These are phyloP conservation scores for Fistulinella prunicolor DNA, from an alignment of 768 basidiomycete genomes.

Conservation along the genomic window DNA sequence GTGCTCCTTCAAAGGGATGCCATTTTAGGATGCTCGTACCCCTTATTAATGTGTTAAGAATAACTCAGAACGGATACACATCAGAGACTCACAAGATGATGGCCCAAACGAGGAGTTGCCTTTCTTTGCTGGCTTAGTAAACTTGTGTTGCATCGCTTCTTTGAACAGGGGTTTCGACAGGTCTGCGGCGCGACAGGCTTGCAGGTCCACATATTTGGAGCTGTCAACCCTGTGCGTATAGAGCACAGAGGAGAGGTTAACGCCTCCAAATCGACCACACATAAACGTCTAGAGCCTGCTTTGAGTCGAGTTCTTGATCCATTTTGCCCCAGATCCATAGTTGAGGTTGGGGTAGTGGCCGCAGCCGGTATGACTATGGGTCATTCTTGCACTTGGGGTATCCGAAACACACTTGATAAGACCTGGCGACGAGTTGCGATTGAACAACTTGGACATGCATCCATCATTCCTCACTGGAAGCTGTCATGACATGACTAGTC, in stretches of 20 bases:
- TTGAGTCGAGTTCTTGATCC: conserved; percentile 73
- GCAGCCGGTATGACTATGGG: conserved; percentile 8
- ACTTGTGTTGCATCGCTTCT: conserved; percentile 83
- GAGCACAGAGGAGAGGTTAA: conserved; percentile 80
- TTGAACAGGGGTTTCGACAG: conserved; percentile 81
- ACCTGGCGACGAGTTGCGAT: too few species aligned
- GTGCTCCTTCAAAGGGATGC: neutral
- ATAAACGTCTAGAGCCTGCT: conserved; percentile 57
- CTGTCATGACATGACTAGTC: too few species aligned
- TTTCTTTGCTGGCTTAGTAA: conserved; percentile 82
- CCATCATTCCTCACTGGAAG: too few species aligned
- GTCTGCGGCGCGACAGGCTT: conserved; percentile 91
- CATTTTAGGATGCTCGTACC: conserved; percentile 46
- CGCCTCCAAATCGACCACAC: conserved; percentile 76
- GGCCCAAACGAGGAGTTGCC: conserved; percentile 91
- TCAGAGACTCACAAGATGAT: conserved; percentile 68
- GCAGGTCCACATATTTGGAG: conserved; percentile 63
- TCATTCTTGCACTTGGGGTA: too few species aligned
- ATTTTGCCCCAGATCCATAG: conserved; percentile 63
- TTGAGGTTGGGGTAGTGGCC: conserved; percentile 56
- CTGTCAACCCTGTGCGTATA: conserved; percentile 73
- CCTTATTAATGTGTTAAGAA: conserved; percentile 33
- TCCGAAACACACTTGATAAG: too few species aligned
- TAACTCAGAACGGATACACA: neutral
- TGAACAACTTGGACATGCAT: too few species aligned